Base-by-base conservation (phyloP, 495 filamentous ascomycete genomes). In the Bacidia gigantensis region DNA sequence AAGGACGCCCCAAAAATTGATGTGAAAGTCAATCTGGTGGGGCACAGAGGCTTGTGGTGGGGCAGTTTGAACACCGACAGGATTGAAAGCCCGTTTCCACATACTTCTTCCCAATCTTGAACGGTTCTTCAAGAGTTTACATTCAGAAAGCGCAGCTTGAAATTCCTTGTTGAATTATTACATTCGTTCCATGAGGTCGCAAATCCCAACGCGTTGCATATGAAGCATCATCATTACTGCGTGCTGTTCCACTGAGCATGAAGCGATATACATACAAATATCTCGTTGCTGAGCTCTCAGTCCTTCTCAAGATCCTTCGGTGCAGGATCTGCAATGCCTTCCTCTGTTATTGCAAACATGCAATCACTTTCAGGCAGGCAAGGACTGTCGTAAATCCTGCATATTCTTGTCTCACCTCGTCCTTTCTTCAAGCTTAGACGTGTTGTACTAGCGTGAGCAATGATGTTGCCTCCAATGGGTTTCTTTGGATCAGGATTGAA, bases 401-500 rank as follows among this genome's bases (percentile, higher is more conserved):
- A 96, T 50, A 98, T 82, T 69, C 92, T 78, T 18, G 92, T 97
- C 74, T 98, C 92, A 18, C 81, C 92, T 22, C 90, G 72, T 14
- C 93, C 93, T 65, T 98, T 98, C 72, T 94, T 95, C 60, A 98
- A 65, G 57, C 87, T 94, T 58, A 98, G 69, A 49, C 80, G 60
- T 10, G 92, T 98, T 5, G 92, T 98, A 58, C 85, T 92, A 35
- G 92, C 88, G 64, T 98, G 92, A 12, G 92, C 92, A 64, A 98
- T 96, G 63, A 98, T 97, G 65, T 98, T 96, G 56, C 92, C 92
- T 49, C 92, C 92, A 67, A 98, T 96, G 0, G 92, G 92, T 63
- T 98, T 98, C 77, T 98, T 98, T 3, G 92, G 92, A 62, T 98
- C 92, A 0, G 92, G 92, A 57, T 98, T 98, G 72, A 94, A 98